Conservation (phyloP, 2,329 filamentous ascomycete species). For the Didymella glomerata region DNA sequence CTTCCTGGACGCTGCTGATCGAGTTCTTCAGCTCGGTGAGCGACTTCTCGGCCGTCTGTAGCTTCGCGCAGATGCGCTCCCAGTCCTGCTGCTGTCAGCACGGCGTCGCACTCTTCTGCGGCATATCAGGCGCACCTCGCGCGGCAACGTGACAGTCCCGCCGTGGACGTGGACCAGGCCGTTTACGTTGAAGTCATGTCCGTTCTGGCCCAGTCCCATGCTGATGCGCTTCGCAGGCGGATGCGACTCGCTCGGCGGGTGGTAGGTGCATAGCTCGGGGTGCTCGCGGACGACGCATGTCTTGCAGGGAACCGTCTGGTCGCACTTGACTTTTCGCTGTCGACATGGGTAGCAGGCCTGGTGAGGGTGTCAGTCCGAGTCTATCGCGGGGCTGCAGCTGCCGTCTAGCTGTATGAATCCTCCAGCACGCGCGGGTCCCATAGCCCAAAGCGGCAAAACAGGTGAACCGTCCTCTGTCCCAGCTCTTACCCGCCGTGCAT, state of each 20-base stretch:
- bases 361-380: slow-evolving; percentile 29
- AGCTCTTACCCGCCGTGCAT: not conserved
- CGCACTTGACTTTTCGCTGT: slow-evolving; percentile 58
- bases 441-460: not conserved
- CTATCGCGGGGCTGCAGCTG: not conserved
- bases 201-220: slow-evolving; percentile 46
- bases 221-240: slow-evolving; percentile 52
- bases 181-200: slow-evolving; percentile 48
- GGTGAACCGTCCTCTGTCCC: not conserved
- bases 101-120: not conserved
- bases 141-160: slow-evolving; percentile 52
- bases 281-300: slow-evolving; percentile 61
- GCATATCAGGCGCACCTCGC: slow-evolving; percentile 42
- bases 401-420: not conserved
- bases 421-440: not conserved
- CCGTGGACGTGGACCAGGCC: slow-evolving; percentile 51
- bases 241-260: slow-evolving; percentile 52
- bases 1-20: slow-evolving; percentile 50
- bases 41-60: slow-evolving; percentile 58
- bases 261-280: slow-evolving; percentile 59
- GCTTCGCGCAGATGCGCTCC: slow-evolving; percentile 58
- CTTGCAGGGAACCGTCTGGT: slow-evolving; percentile 58
- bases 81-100: slow-evolving; percentile 52
- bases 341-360: slow-evolving; percentile 61
- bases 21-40: slow-evolving; percentile 56